Conservation (phyloP, 192 early-diverging fungal species). For the Mortierella alpina region DNA sequence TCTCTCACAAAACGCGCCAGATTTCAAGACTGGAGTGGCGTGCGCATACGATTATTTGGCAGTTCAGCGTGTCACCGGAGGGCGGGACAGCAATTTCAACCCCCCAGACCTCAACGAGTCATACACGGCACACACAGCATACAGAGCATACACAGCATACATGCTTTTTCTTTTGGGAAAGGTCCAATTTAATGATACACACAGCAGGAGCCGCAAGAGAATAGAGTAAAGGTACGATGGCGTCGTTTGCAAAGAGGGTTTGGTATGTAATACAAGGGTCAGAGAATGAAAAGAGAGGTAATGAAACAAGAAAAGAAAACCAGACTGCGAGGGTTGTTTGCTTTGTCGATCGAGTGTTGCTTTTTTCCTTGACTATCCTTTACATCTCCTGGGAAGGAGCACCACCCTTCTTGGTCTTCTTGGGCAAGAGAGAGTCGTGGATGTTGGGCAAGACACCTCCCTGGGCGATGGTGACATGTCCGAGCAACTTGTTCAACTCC, state of each 20-base stretch:
- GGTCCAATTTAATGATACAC: constrained; percentile 42
- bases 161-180: not conserved
- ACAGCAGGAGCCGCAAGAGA: constrained; percentile 13
- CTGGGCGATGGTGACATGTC: constrained; percentile 86
- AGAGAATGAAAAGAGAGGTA: constrained; percentile 22
- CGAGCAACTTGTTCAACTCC: constrained; percentile 75
- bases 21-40: no score
- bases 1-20: no score
- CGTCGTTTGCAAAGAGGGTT: constrained; percentile 17
- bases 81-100: no score
- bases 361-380: constrained; percentile 39
- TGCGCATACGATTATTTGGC: no score
- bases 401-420: constrained; percentile 81
- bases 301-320: constrained; percentile 20
- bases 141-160: no score
- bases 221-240: constrained; percentile 23
- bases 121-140: no score
- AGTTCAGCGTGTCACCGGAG: no score
- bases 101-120: no score
- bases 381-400: constrained; percentile 74
- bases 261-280: constrained; percentile 47
- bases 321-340: not conserved
- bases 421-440: constrained; percentile 85
- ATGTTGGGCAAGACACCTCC: constrained; percentile 96
- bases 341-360: constrained; percentile 2